Conservation (phyloP, 164 flowering plant genomes). For the Tetracentron sinense region DNA sequence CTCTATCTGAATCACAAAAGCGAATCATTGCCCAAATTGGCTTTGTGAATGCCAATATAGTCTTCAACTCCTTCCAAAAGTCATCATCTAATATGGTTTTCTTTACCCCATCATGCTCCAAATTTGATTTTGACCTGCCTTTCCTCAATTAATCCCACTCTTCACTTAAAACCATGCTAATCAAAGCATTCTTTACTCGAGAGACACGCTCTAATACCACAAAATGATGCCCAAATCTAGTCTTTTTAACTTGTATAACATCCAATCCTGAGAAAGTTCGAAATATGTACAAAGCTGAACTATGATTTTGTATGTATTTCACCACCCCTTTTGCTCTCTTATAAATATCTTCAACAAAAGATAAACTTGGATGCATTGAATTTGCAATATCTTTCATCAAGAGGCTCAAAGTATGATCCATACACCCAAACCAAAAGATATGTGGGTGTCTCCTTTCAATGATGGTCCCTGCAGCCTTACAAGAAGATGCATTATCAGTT, state of each 20-base stretch:
- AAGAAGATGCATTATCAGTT: constrained; percentile 23
- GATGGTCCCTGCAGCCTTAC: constrained; percentile 10
- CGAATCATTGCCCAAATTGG: constrained; percentile 5
- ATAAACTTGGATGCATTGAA: constrained; percentile 11
- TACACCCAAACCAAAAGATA: constrained; percentile 33
- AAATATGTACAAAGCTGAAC: constrained; percentile 11
- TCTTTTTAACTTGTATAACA: constrained; percentile 14
- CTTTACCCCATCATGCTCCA: constrained; percentile 6
- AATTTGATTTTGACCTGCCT: neutral
- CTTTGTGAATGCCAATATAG: constrained; percentile 10
- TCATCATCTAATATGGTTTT: constrained; percentile 8
- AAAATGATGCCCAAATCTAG: constrained; percentile 24
- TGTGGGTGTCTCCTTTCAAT: constrained; percentile 20
- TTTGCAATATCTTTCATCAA: constrained; percentile 24
- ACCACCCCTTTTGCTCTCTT: constrained; percentile 17
- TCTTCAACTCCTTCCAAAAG: constrained; percentile 17
- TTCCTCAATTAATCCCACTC: constrained; percentile 6
- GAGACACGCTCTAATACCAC: constrained; percentile 8
- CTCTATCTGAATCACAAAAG: constrained; percentile 6
- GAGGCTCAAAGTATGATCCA: constrained; percentile 26
- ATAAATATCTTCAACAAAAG: constrained; percentile 17
- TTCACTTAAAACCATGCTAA: constrained; percentile 11
- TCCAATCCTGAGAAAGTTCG: constrained; percentile 8
- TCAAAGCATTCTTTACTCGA: constrained; percentile 12
- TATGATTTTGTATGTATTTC: constrained; percentile 16